Percentiles rank a stretch among this genome's conserved stretches.
Evolutionary conservation across 768 basidiomycete species (phyloP).

Genomic region (Panus rudis): DNA sequence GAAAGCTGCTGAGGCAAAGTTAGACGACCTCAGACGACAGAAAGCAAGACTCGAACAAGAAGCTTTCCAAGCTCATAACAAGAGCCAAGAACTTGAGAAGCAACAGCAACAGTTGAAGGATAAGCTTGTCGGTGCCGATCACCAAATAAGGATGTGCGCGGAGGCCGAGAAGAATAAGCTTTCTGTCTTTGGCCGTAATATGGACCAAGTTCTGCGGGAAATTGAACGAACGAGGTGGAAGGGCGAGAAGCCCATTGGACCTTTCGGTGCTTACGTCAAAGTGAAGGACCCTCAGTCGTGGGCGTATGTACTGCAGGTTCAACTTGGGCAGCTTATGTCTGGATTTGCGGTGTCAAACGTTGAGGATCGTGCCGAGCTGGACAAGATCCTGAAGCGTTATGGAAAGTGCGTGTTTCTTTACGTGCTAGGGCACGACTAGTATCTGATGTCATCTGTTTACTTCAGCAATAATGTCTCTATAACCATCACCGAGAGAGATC

Average conservation of each 20-base stretch:
- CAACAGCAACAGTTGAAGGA: slow-evolving; percentile 28
- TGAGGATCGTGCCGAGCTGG: slow-evolving; percentile 52
- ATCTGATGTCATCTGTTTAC: not conserved
- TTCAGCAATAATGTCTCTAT: slow-evolving; percentile 43
- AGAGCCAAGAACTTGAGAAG: slow-evolving; percentile 4
- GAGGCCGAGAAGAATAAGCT: slow-evolving; percentile 51
- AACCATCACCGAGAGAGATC: slow-evolving; percentile 60
- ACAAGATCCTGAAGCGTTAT: slow-evolving; percentile 43
- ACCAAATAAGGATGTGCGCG: slow-evolving; percentile 42
- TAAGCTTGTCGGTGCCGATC: slow-evolving; percentile 39
- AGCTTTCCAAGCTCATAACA: not conserved
- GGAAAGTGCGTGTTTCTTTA: slow-evolving; percentile 52
- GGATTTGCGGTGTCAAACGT: slow-evolving; percentile 72
- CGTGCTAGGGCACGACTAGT: not conserved
- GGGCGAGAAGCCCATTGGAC: slow-evolving; percentile 66
- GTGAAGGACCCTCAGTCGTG: slow-evolving; percentile 60
- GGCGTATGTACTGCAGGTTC: slow-evolving; percentile 55
- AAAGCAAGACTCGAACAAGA: slow-evolving; percentile 5
- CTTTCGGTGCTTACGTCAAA: slow-evolving; percentile 73
- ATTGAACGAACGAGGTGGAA: slow-evolving; percentile 51
- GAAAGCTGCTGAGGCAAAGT: slow-evolving; percentile 28
- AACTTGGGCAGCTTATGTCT: slow-evolving; percentile 51
- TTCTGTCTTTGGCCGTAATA: slow-evolving; percentile 54
- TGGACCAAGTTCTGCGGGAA: slow-evolving; percentile 47
- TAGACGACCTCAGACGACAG: slow-evolving; percentile 2